These are phyloP conservation scores for Coemansia sp. DNA, from an alignment of 192 early-diverging fungal species.

Conservation along the genomic window DNA sequence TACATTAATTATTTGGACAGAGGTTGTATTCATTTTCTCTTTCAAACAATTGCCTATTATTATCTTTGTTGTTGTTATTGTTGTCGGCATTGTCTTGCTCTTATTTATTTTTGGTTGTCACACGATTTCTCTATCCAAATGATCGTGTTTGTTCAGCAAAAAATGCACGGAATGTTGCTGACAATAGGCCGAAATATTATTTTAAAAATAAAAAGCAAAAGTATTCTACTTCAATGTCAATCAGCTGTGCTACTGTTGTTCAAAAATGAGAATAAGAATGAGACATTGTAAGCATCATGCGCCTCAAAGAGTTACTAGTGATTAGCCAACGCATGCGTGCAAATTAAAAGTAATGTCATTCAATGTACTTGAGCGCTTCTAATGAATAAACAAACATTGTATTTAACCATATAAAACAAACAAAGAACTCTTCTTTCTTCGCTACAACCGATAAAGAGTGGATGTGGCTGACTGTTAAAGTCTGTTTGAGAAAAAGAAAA, in stretches of 20 bases:
- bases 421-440: not conserved
- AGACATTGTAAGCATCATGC: conserved; percentile 1
- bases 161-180: not conserved
- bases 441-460: not conserved
- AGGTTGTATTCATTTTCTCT: too few relatives aligned
- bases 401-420: not conserved
- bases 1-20: too few relatives aligned
- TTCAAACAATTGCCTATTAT: too few relatives aligned
- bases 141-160: not conserved
- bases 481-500: not conserved
- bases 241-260: not conserved
- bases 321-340: not conserved
- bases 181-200: not conserved
- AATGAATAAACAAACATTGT: not conserved
- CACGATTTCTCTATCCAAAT: not conserved
- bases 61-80: too few relatives aligned
- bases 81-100: not conserved
- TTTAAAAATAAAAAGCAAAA: not conserved
- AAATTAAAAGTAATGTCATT: conserved; percentile 7
- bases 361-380: too few relatives aligned
- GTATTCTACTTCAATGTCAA: not conserved
- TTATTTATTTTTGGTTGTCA: not conserved
- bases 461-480: not conserved
- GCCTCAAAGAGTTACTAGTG: not conserved
- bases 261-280: not conserved